Evolutionary conservation across 2,329 filamentous ascomycete genomes (phyloP), one percentile per base, ranked within the genome.

Genomic region (Pseudogymnoascus sp.): DNA sequence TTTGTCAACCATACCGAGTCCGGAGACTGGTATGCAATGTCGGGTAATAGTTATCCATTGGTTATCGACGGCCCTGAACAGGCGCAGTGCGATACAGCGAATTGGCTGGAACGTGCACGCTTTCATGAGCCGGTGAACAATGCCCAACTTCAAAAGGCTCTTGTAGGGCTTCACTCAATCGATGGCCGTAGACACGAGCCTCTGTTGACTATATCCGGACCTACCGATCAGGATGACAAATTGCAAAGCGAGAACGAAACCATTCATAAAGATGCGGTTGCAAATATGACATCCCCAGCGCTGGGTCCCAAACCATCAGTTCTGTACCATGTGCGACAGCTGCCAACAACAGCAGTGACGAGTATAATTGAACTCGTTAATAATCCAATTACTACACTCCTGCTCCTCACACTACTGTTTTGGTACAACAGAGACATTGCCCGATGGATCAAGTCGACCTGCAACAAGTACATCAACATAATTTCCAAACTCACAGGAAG

Each of bases 1-100:
- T 96, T 95, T 71, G 82, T 97, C 65, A 96, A 97, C 73, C 88
- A 88, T 68, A 97, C 93, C 1, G 85, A 89, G 63, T 79, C 81
- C n/a, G 93, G 93, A 31, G 89, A 90, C 66, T 97, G 93, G 92
- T 99, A 93, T 74, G 95, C 93, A 34, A 83, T 97, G 76, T 97
- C 93, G 1, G 93, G 96, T 64, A 82, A 81, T 42, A 86, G 86
- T 7, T 97, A 97, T 70, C 95, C 95, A 3, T 82, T 93, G 8
- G 91, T 96, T 29, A 88, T 93, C 21, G 85, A 91, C 62, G 87
- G 83, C 78, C 21, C 77, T 75, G 67, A 77, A 80, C 47, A 77
- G 77, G 73, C 73, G 16, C 75, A 80, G 62, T 85, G 81, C 71
- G 85, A 86, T 67, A 78, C 79, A 60, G 78, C 79, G 62, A 79